Percentiles rank a stretch among this genome's conserved stretches.
Evolutionary conservation across 257 asterid species (phyloP).

Genomic region (Solanum virginianum): DNA sequence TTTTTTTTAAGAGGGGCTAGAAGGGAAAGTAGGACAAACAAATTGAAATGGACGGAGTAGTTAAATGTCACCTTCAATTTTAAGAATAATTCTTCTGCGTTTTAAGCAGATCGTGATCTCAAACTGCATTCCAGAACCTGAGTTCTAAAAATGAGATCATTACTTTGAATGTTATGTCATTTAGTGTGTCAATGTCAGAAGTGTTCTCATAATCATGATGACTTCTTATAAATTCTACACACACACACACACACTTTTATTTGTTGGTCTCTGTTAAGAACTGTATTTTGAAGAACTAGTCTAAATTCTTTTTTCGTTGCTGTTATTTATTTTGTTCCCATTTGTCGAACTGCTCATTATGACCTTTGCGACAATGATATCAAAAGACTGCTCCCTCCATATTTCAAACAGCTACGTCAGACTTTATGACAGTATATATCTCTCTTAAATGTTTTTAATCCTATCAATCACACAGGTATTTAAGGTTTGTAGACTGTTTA

Average conservation of each 20-base stretch:
- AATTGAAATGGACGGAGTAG: no score
- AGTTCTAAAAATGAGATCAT: background rate
- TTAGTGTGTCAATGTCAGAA: background rate
- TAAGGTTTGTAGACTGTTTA: background rate
- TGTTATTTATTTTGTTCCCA: background rate
- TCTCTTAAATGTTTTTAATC: background rate
- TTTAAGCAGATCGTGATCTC: background rate
- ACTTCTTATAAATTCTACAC: background rate
- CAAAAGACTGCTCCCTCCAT: background rate
- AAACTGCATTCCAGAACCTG: background rate
- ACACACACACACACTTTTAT: no score
- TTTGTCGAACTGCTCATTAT: background rate
- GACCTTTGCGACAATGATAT: background rate
- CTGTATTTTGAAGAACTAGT: background rate
- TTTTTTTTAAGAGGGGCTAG: no score
- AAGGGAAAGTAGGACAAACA: no score
- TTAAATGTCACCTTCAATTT: background rate
- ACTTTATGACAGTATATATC: background rate
- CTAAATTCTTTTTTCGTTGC: background rate
- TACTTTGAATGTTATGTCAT: background rate
- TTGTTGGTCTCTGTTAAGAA: background rate
- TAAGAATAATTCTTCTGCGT: background rate
- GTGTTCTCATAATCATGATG: background rate
- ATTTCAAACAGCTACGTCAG: background rate
- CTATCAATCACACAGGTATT: background rate